Evolutionary conservation across 495 filamentous ascomycete genomes (phyloP), one percentile per base, ranked within the genome.

Genomic region (Hypoxylon trugodes): DNA sequence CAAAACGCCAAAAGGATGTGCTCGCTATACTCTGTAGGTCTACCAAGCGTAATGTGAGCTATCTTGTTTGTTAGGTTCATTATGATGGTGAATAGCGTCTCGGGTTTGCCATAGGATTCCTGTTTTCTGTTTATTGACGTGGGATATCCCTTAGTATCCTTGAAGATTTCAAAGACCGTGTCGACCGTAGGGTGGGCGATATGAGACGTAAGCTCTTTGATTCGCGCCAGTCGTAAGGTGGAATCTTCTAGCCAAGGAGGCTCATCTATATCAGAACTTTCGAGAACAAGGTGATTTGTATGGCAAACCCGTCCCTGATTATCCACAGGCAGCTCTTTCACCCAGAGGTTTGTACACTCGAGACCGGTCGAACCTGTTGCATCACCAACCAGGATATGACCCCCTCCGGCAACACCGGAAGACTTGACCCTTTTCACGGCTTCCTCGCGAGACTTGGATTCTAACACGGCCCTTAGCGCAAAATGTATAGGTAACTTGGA

Each of bases 331-430:
- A 88, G 60, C 61, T 80, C 73, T 37, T 79, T 78, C 50, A 86
- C 70, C 47, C 86, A 84, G 1, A 76, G 67, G 16, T 78, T 78
- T 6, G 83, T 85, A 59, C 86, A 82, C 68, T 90, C 88, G 12
- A 89, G 73, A 0, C 86, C 87, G 0, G 82, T 68, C 0, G 81
- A 81, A 1, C 77, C 80, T 0, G 68, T 79, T 4, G 71, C 58
- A 67, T 90, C 88, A 4, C 81, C 85, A 16, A 89, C 72, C 6
- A 89, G 67, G 16, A 90, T 85, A 62, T 89, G 86, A 36, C 81
- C 83, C 19, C 86, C 79, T 24, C 83, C 84, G 0, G 87, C 87
- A 6, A 88, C 82, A 9, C 87, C 86, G 12, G 73, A 74, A 13
- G 76, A 71, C 50, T 82, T 72, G 32, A 89, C 64, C 9, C 61